Base-by-base conservation (phyloP, 495 filamentous ascomycete genomes). In the Aspergillus ostianus region DNA sequence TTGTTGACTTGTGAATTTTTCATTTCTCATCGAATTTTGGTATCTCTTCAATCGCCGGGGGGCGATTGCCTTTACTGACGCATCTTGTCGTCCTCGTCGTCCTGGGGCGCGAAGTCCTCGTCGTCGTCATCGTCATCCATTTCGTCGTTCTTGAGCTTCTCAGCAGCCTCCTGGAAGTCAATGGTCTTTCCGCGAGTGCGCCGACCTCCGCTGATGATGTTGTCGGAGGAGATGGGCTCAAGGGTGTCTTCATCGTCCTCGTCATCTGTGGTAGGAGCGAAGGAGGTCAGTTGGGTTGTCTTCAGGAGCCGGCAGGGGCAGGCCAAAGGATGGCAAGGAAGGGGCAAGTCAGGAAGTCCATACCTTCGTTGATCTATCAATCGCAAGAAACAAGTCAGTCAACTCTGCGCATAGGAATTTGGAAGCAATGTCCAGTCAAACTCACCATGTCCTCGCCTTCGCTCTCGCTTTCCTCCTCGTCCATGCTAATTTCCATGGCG, bases 131-230 rank as follows among this genome's bases (percentile, higher is more conserved):
- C 65, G 27, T 92, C 89, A 2, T 89, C 89, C 47, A 86, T 84
- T 44, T 80, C 79, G 13, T 86, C 87, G 53, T 82, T 80, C 62
- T 69, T 66, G 51, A 73, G 72, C 51, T 80, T 73, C 65, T 84
- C 73, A n/a, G 87, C 88, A 10, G 90, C 90, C 72, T 92, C 88
- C 63, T 86, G 87, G 70, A 87, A 95, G 78, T 96, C 87, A 63
- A 95, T 91, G 46, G 76, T 72, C 69, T 88, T 88, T 63, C 90
- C 88, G 64, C 94, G 93, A 45, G 94, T 98, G 72, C 94, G 93
- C 47, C 88, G 83, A 68, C 89, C 89, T 58, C 75, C 80, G 9
- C 61, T 51, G 68, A 98, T 85, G 76, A 98, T 97, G 81, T 97
- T 97, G 64, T 84, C 82, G 44, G 83, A 74, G 70, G 95, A 91